Evolutionary conservation across 2,329 filamentous ascomycete species (phyloP).

Genomic region (Purpureocillium lavendulum): DNA sequence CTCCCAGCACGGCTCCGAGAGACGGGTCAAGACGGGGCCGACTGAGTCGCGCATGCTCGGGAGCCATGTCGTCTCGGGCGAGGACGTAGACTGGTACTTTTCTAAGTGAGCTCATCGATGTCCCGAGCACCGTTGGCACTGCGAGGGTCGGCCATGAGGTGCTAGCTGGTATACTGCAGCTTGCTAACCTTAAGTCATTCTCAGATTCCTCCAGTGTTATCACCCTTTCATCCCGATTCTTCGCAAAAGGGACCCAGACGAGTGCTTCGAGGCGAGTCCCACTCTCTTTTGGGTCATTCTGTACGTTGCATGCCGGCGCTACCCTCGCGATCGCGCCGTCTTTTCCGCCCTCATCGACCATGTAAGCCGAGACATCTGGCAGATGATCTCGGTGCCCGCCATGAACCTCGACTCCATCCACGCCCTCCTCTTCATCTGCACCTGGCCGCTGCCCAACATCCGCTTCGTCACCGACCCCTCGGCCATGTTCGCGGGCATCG

Average conservation of each 20-base stretch:
- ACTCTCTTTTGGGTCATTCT: conserved; percentile 49
- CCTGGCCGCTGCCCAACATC: conserved; percentile 43
- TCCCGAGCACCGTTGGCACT: too few species aligned
- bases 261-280: conserved; percentile 36
- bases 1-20: conserved; percentile 8
- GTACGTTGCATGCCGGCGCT: conserved; percentile 39
- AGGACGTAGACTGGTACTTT: conserved; percentile 49
- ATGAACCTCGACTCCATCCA: conserved; percentile 41
- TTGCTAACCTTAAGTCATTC: too few species aligned
- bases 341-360: conserved; percentile 38
- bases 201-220: conserved; percentile 41
- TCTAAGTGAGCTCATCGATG: conserved; percentile 26
- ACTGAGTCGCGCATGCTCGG: conserved; percentile 35
- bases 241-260: conserved; percentile 39
- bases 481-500: conserved; percentile 35
- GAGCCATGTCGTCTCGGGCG: conserved; percentile 38
- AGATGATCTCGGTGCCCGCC: conserved; percentile 31
- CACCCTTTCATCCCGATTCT: conserved; percentile 46
- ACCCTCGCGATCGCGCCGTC: conserved; percentile 32
- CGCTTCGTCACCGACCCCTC: conserved; percentile 44
- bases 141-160: too few species aligned
- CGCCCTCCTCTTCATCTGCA: conserved; percentile 39
- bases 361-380: conserved; percentile 36
- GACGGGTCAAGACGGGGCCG: conserved; percentile 15
- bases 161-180: too few species aligned